phyloP scores from a whole-genome alignment of 2,329 filamentous ascomycete genomes.

The Eutypella sp. region DNA sequence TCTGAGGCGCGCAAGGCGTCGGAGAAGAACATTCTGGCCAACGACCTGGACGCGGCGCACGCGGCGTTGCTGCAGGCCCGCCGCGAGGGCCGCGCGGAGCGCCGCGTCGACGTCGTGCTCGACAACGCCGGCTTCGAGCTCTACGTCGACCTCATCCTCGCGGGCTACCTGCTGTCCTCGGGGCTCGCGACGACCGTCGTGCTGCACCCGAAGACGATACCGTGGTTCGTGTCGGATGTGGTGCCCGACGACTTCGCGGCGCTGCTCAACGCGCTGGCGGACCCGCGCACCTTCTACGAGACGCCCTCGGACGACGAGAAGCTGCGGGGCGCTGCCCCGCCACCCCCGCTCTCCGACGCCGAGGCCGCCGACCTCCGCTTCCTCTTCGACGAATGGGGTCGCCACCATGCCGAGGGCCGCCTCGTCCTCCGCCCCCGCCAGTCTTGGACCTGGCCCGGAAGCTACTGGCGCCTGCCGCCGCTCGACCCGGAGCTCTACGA shows the following conservation, averaged over 20 bases:
- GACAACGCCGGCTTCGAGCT: constrained; percentile 98
- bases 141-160: constrained; percentile 89
- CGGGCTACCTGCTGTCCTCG: constrained; percentile 80
- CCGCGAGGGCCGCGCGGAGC: constrained; percentile 57
- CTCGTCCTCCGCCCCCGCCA: constrained; percentile 76
- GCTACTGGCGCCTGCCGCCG: constrained; percentile 80
- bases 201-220: constrained; percentile 88
- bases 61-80: constrained; percentile 61
- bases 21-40: constrained; percentile 87
- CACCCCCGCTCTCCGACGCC: constrained; percentile 58
- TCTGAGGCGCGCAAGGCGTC: constrained; percentile 78
- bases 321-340: constrained; percentile 52
- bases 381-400: constrained; percentile 77
- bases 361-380: constrained; percentile 67
- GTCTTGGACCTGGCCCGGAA: constrained; percentile 87
- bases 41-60: constrained; percentile 75
- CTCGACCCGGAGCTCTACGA: constrained; percentile 63
- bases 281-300: constrained; percentile 75
- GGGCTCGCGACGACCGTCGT: constrained; percentile 83
- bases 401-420: constrained; percentile 76
- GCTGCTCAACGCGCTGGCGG: constrained; percentile 74
- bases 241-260: constrained; percentile 77
- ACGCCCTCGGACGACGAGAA: constrained; percentile 64
- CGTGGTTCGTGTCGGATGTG: constrained; percentile 98
- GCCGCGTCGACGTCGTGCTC: constrained; percentile 87